Conservation (phyloP, 202 grass and related monocot genomes). For the Carex arenaria region DNA sequence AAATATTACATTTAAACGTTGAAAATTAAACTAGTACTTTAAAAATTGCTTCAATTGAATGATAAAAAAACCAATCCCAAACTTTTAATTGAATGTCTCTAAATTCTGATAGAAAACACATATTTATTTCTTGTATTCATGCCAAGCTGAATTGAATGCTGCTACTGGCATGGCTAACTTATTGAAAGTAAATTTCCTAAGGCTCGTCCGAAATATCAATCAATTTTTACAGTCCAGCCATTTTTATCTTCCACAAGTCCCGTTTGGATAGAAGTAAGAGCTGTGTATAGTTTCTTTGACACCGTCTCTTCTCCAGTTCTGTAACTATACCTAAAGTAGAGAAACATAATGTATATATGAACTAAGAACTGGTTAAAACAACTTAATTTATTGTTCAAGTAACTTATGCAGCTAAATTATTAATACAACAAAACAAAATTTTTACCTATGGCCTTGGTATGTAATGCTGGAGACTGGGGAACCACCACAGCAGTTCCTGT, state of each 20-base stretch:
- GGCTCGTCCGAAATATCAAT: conserved; percentile 6
- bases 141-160: neutral
- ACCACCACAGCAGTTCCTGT: conserved; percentile 77
- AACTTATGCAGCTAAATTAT: neutral
- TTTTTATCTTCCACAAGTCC: conserved; percentile 66
- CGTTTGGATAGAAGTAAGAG: conserved; percentile 68
- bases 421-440: neutral
- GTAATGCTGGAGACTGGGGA: conserved; percentile 58
- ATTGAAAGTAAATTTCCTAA: neutral
- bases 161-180: neutral
- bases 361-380: neutral
- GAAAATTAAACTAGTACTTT: too few species aligned
- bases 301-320: conserved; percentile 57
- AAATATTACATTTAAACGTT: too few species aligned
- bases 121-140: neutral
- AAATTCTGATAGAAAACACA: neutral
- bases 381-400: neutral
- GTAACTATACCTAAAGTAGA: conserved; percentile 44
- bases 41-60: too few species aligned
- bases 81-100: neutral
- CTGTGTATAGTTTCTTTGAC: conserved; percentile 45
- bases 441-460: conserved; percentile 58
- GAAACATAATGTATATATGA: neutral
- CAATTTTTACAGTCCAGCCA: conserved; percentile 62
- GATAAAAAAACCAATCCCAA: too few species aligned